Conservation (phyloP, 2,329 filamentous ascomycete genomes). For the Fusarium liriodendri region DNA sequence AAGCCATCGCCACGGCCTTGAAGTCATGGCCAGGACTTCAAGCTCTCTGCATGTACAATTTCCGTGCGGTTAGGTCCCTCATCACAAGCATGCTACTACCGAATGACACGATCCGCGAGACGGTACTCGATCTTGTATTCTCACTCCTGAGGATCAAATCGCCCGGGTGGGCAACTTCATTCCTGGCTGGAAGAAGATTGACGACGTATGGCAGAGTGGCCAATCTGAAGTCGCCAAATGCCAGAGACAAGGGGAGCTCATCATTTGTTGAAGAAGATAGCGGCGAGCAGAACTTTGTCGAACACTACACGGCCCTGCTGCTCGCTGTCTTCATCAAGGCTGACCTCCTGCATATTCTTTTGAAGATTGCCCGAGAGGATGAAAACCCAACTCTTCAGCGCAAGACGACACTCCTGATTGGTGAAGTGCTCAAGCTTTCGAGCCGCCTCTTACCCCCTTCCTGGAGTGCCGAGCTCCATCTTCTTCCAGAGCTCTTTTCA, state of each 20-base stretch:
- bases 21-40: conserved; percentile 96
- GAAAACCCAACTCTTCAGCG: conserved; percentile 79
- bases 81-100: conserved; percentile 72
- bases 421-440: conserved; percentile 90
- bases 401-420: conserved; percentile 90
- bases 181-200: conserved; percentile 88
- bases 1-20: conserved; percentile 90
- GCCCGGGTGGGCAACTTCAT: conserved; percentile 94
- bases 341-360: conserved; percentile 73
- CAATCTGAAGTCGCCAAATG: conserved; percentile 75
- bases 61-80: conserved; percentile 85
- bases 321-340: conserved; percentile 87
- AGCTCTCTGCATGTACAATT: conserved; percentile 87
- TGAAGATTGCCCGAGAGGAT: conserved; percentile 75
- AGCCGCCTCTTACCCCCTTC: conserved; percentile 84
- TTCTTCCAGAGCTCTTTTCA: conserved; percentile 86
- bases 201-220: conserved; percentile 97
- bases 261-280: conserved; percentile 73
- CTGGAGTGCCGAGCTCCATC: conserved; percentile 87
- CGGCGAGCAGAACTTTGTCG: conserved; percentile 85
- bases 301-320: conserved; percentile 92
- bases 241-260: conserved; percentile 60
- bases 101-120: conserved; percentile 70
- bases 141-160: conserved; percentile 84
- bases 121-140: conserved; percentile 89